Percentiles rank a stretch among this genome's conserved stretches.
phyloP scores from a whole-genome alignment of 2,329 filamentous ascomycete species.

The Colletotrichum brevisporum region DNA sequence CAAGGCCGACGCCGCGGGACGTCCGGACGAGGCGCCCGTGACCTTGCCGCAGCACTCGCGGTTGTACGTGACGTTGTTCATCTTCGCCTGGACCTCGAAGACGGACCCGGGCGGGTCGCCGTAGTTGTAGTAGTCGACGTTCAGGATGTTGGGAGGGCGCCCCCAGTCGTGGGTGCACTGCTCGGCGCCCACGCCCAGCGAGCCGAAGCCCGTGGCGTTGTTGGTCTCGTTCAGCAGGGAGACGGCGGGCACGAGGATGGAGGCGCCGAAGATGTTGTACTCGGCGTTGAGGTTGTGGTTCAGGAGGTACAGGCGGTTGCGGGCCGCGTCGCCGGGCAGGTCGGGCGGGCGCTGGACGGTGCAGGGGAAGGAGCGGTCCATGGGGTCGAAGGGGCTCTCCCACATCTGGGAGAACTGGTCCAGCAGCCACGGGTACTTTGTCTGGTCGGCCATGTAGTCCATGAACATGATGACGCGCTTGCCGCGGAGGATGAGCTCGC shows the following conservation, averaged over 20 bases:
- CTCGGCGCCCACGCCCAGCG: conserved; percentile 74
- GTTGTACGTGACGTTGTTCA: conserved; percentile 81
- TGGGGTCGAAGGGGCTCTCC: conserved; percentile 89
- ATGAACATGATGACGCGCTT: conserved; percentile 85
- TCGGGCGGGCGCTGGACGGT: conserved; percentile 81
- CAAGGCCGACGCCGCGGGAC: conserved; percentile 11
- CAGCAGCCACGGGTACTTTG: conserved; percentile 83
- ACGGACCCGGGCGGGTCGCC: conserved; percentile 78
- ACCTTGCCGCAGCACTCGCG: conserved; percentile 68
- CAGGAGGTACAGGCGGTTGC: conserved; percentile 80
- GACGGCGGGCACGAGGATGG: conserved; percentile 80
- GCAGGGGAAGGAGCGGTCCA: conserved; percentile 79
- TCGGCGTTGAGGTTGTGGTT: conserved; percentile 94
- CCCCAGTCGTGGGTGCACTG: conserved; percentile 75
- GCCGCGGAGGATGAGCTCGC: conserved; percentile 78
- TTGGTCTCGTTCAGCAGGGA: conserved; percentile 81
- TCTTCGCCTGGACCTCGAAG: conserved; percentile 78
- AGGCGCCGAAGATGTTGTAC: conserved; percentile 74
- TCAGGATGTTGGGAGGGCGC: conserved; percentile 80
- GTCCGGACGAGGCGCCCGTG: conserved; percentile 42
- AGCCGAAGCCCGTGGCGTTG: conserved; percentile 73
- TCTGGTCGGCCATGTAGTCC: conserved; percentile 88
- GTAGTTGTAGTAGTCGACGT: conserved; percentile 88
- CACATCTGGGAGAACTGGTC: conserved; percentile 91
- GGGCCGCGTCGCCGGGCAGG: conserved; percentile 66